Evolutionary conservation across 805 yeast species (phyloP).

Genomic region (Ogataea philodendri): DNA sequence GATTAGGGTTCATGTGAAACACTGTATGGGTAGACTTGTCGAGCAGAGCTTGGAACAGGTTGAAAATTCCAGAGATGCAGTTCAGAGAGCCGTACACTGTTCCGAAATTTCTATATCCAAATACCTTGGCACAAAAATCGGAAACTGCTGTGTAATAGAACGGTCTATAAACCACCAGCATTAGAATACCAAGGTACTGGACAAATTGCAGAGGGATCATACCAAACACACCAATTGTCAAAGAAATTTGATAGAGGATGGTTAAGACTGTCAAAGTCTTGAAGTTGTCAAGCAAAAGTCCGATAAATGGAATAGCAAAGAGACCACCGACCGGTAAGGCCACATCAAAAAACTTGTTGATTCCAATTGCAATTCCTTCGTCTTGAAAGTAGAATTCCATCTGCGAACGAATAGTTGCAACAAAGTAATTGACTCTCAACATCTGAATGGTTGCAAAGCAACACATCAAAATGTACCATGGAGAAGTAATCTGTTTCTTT

Average conservation of each 20-base stretch:
- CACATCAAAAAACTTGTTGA: conserved; percentile 78
- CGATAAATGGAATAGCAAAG: conserved; percentile 82
- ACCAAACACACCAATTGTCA: conserved; percentile 70
- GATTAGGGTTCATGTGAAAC: conserved; percentile 74
- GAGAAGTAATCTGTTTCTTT: conserved; percentile 43
- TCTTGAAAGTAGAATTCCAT: conserved; percentile 66
- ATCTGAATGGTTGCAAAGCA: conserved; percentile 81
- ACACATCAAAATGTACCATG: conserved; percentile 80
- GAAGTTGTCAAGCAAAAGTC: conserved; percentile 71
- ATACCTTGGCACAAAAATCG: conserved; percentile 88
- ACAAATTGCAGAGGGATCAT: conserved; percentile 45
- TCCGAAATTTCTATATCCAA: conserved; percentile 91
- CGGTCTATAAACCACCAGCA: conserved; percentile 83
- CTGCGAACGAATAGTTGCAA: conserved; percentile 84
- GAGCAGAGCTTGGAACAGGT: conserved; percentile 65
- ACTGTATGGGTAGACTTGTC: conserved; percentile 68
- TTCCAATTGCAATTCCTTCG: conserved; percentile 45
- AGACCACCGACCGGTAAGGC: conserved; percentile 90
- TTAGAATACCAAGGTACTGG: conserved; percentile 65
- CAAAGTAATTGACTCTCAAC: conserved; percentile 89
- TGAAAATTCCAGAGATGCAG: conserved; percentile 78
- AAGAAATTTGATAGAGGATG: conserved; percentile 52
- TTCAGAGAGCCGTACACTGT: conserved; percentile 86
- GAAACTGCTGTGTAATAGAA: conserved; percentile 91
- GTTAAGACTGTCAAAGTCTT: conserved; percentile 57